Evolutionary conservation across 2,329 filamentous ascomycete genomes (phyloP).

Genomic region (Alternaria sp.): DNA sequence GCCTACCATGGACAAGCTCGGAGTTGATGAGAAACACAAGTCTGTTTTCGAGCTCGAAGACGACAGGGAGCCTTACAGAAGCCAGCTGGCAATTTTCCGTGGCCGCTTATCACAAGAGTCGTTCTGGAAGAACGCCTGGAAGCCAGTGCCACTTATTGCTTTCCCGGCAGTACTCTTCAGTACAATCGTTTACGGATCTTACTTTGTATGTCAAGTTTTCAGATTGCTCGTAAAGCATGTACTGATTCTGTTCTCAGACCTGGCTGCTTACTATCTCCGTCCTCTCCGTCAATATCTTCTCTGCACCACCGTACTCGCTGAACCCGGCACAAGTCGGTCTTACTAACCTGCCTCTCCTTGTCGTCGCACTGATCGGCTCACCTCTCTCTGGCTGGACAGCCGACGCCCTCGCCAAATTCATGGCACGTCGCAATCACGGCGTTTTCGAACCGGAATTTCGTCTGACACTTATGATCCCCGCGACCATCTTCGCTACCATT

Average conservation of each 20-base stretch:
- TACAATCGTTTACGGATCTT: slow-evolving; percentile 80
- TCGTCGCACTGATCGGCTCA: slow-evolving; percentile 82
- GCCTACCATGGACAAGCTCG: slow-evolving; percentile 26
- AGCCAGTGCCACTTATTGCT: slow-evolving; percentile 79
- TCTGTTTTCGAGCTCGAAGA: slow-evolving; percentile 31
- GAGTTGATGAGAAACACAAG: slow-evolving; percentile 35
- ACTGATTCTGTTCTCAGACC: not conserved
- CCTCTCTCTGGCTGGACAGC: slow-evolving; percentile 75
- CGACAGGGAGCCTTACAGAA: slow-evolving; percentile 34
- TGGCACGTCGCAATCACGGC: slow-evolving; percentile 80
- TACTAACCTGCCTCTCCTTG: slow-evolving; percentile 77
- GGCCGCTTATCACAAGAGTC: slow-evolving; percentile 43
- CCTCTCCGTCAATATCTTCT: slow-evolving; percentile 85
- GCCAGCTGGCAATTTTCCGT: slow-evolving; percentile 38
- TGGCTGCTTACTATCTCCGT: slow-evolving; percentile 94
- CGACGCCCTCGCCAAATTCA: slow-evolving; percentile 74
- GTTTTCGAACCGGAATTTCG: slow-evolving; percentile 94
- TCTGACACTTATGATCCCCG: slow-evolving; percentile 46
- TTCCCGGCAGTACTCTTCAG: slow-evolving; percentile 89
- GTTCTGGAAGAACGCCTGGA: slow-evolving; percentile 45
- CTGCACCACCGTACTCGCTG: slow-evolving; percentile 82
- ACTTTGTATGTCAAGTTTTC: slow-evolving; percentile 63
- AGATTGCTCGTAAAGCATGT: not conserved
- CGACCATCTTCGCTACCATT: slow-evolving; percentile 44
- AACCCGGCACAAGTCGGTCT: slow-evolving; percentile 84